Base-by-base conservation (phyloP, 805 yeast genomes). In the Debaryomyces maramus region DNA sequence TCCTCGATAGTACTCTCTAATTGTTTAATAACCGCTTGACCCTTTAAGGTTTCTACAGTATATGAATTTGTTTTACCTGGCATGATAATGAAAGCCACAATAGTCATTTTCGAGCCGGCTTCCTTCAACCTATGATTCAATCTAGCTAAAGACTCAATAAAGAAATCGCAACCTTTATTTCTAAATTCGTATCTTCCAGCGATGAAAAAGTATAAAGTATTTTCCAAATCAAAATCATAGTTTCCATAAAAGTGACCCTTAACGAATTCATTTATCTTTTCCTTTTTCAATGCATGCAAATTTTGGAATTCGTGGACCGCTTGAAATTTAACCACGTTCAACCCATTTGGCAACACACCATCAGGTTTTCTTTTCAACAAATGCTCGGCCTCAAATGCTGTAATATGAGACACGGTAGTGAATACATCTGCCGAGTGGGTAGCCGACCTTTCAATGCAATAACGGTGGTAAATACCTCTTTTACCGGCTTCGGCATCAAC, bases 301-400 rank as follows among this genome's bases (percentile, higher is more conserved):
- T 93, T 91, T 68, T 91, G 99, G 71, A 91, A 91, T 69, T 91
- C 99, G 65, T 91, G 99, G 51, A 91, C 96, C 1, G 98, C 98
- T 56, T 87, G 91, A 67, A 91, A 91, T 69, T 91, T 91, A 47
- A 90, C 88, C 39, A 91, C 98, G 60, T 91, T 91, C 47, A 91
- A 75, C 17, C 99, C 99, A 60, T 91, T 91, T 40, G 99, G 99
- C 58, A 93, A 77, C 16, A 91, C 97, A 3, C 99, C 99, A 59
- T 91, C 99, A 1, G 99, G 99, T 63, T 91, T 90, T 48, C 99
- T 78, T 58, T 91, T 93, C 51, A 91, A 75, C 63, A 91, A 72
- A 62, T 90, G 95, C 67, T 91, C 98, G 5, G 91, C 73, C 65
- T 91, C 99, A 58, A 80, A 86, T 2, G 98, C 98, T n/a, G 99